These are phyloP conservation scores for Pedinophyceae sp. DNA, from an alignment of 139 green algal species.

Conservation along the genomic window DNA sequence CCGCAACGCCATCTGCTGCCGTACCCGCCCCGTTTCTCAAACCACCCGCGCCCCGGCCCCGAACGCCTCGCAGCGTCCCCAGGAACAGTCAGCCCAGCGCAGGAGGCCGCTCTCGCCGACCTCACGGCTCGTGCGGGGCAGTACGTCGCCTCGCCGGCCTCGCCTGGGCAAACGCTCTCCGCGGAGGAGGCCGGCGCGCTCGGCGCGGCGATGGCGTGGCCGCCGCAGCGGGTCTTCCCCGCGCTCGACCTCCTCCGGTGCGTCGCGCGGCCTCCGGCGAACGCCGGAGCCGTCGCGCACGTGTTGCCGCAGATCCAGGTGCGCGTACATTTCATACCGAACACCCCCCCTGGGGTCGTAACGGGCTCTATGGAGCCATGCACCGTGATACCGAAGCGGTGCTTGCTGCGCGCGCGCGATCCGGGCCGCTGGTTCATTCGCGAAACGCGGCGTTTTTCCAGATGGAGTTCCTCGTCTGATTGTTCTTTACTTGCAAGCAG, in stretches of 20 bases:
- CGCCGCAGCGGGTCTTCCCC: slow-evolving; percentile 44
- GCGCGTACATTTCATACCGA: no score
- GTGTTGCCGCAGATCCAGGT: no score
- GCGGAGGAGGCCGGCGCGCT: slow-evolving; percentile 19
- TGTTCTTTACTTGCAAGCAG: slow-evolving; percentile 17
- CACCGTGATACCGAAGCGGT: no score
- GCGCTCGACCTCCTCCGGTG: slow-evolving; percentile 30
- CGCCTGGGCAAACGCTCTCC: neutral
- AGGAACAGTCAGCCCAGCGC: slow-evolving; percentile 4
- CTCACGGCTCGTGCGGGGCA: neutral
- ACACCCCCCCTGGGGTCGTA: no score
- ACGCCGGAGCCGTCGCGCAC: no score
- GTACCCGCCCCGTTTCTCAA: no score
- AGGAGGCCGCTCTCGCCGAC: neutral
- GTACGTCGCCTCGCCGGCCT: neutral
- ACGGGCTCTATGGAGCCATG: no score
- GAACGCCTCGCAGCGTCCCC: neutral
- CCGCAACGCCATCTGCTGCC: no score
- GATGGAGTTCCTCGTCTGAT: slow-evolving; percentile 42
- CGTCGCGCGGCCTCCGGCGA: no score
- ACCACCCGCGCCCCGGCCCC: neutral
- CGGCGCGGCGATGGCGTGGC: slow-evolving; percentile 41
- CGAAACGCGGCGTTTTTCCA: no score
- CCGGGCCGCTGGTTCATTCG: no score
- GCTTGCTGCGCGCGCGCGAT: no score